A percentile compares a stretch with the other conserved stretches of the same genome.
phyloP scores from a whole-genome alignment of 2,329 filamentous ascomycete species.

The Alternaria metachromatica region DNA sequence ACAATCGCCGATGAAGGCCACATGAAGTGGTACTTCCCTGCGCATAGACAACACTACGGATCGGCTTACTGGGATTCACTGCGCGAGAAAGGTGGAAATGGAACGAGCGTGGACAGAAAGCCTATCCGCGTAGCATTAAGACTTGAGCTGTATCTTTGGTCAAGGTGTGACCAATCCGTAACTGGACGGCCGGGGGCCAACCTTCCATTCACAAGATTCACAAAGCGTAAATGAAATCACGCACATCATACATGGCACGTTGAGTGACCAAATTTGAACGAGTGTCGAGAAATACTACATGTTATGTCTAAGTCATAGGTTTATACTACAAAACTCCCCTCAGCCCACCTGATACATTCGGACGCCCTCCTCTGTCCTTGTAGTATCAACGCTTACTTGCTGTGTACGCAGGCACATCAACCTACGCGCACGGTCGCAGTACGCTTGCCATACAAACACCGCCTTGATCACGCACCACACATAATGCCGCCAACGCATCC shows the following conservation, averaged over 20 bases:
- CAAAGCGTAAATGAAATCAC: too few species aligned
- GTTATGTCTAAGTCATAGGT: background rate
- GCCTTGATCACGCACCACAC: conserved; percentile 1
- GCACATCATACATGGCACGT: background rate
- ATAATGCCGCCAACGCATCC: background rate
- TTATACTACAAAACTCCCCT: background rate
- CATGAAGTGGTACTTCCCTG: background rate
- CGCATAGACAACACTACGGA: background rate
- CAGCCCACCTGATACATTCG: background rate
- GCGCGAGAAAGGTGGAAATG: background rate
- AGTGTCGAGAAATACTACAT: background rate
- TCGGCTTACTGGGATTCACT: background rate
- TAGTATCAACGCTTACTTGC: background rate
- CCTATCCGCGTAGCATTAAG: background rate
- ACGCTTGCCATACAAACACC: conserved; percentile 4
- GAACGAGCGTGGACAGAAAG: background rate
- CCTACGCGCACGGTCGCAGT: background rate
- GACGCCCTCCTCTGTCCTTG: background rate
- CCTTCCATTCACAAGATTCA: background rate
- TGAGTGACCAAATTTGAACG: background rate
- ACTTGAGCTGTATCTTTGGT: background rate
- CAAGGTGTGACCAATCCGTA: background rate
- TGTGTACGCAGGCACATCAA: background rate
- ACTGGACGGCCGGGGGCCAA: background rate
- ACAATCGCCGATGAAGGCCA: background rate